These are phyloP conservation scores for Bassia scoparia DNA, from an alignment of 148 eudicot species.

Conservation along the genomic window DNA sequence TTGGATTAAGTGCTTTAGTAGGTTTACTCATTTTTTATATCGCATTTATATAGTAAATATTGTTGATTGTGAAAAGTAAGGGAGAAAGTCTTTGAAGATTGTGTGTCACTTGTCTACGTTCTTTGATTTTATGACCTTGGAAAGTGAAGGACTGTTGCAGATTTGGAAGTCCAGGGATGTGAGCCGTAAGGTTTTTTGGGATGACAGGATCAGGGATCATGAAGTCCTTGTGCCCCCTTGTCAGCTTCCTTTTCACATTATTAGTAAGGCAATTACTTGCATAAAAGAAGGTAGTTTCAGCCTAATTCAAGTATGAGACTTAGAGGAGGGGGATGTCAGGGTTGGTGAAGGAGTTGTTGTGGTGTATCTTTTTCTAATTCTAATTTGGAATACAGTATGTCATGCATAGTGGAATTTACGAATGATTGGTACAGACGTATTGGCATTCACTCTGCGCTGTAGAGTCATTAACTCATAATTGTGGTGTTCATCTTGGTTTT, in stretches of 20 bases:
- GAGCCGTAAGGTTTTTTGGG: no score
- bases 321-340: no score
- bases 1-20: background rate
- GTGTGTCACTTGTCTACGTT: background rate
- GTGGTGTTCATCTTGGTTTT: slow-evolving; percentile 10
- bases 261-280: no score
- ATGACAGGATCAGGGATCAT: background rate
- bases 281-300: no score
- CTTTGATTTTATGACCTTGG: background rate
- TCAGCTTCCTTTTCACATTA: background rate
- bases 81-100: background rate
- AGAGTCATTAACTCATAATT: background rate
- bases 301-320: no score
- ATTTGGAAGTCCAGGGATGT: no score
- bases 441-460: background rate
- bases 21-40: background rate
- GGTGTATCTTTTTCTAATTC: background rate
- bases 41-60: background rate
- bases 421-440: background rate
- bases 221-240: background rate
- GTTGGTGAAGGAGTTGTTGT: background rate
- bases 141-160: no score
- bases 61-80: background rate
- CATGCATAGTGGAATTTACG: background rate
- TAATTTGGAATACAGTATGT: background rate